A percentile compares a stretch with the other conserved stretches of the same genome.
These are phyloP conservation scores for Cyclotella distinguenda DNA, from an alignment of 108 stramenopile genomes.

Conservation along the genomic window DNA sequence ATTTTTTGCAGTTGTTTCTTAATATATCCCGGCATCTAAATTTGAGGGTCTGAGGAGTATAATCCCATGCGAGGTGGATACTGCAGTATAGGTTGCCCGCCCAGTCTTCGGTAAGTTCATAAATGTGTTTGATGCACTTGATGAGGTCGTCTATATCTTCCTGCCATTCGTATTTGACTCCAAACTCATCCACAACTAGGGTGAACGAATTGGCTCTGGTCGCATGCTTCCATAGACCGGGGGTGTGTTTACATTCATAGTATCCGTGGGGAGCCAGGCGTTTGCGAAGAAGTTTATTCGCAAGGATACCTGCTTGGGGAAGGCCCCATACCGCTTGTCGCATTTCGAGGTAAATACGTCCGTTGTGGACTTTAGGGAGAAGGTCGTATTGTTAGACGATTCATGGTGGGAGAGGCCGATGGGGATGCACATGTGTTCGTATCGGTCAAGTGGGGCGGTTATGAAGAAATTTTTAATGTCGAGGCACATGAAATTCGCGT, in stretches of 20 bases:
- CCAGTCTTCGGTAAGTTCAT: conserved; percentile 30
- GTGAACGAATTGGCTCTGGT: conserved; percentile 29
- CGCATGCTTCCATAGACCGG: conserved; percentile 43
- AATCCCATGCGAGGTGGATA: conserved; percentile 44
- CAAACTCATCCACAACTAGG: conserved; percentile 62
- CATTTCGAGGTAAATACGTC: conserved; percentile 8
- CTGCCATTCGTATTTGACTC: conserved; percentile 38
- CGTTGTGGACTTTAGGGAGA: background rate
- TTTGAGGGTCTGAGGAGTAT: conserved; percentile 20
- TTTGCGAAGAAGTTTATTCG: conserved; percentile 23
- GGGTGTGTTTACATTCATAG: conserved; percentile 23
- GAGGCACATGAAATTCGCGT: background rate
- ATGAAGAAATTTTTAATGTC: background rate
- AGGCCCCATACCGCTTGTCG: conserved; percentile 15
- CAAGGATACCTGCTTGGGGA: conserved; percentile 39
- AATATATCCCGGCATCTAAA: conserved; percentile 56
- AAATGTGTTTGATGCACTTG: conserved; percentile 16
- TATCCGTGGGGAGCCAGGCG: conserved; percentile 26
- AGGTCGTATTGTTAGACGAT: conserved; percentile 40
- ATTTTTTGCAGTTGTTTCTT: conserved; percentile 33
- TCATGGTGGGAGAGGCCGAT: conserved; percentile 12
- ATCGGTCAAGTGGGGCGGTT: conserved; percentile 5
- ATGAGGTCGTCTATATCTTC: conserved; percentile 13
- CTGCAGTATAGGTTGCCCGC: conserved; percentile 33
- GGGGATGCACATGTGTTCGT: conserved; percentile 50